A percentile compares a stretch with the other conserved stretches of the same genome.
phyloP scores from a whole-genome alignment of 371 early-diverging fungal species.

The Rhizopus arrhizus region DNA sequence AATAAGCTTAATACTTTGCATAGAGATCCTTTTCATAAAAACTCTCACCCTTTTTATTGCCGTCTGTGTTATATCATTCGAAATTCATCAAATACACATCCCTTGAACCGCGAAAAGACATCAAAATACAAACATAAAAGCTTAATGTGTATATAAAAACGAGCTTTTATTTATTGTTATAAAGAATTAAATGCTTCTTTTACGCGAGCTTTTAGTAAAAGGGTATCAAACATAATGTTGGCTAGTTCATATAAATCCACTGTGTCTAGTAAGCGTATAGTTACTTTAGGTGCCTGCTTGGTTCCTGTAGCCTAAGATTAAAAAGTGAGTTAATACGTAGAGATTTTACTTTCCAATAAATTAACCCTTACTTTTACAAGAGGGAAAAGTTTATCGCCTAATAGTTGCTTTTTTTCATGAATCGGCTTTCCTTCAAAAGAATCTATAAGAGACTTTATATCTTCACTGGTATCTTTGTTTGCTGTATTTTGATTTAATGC shows the following conservation, averaged over 20 bases:
- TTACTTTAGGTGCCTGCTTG: constrained; percentile 47
- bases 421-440: constrained; percentile 32
- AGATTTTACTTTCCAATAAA: background rate
- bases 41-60: too few relatives aligned
- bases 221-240: constrained; percentile 44
- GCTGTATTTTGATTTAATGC: background rate
- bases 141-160: constrained; percentile 16
- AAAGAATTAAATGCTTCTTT: constrained; percentile 26
- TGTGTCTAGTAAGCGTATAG: constrained; percentile 49
- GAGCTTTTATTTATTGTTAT: constrained; percentile 19
- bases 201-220: constrained; percentile 30
- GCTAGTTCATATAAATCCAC: constrained; percentile 42
- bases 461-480: constrained; percentile 2
- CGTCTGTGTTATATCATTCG: too few relatives aligned
- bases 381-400: constrained; percentile 47
- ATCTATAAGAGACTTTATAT: constrained; percentile 18
- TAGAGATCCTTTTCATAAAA: too few relatives aligned
- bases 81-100: too few relatives aligned
- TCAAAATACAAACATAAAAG: too few relatives aligned
- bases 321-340: too few relatives aligned
- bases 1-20: too few relatives aligned
- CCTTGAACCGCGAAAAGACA: too few relatives aligned
- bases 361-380: constrained; percentile 41
- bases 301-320: constrained; percentile 39
- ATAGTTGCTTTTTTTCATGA: constrained; percentile 39